A percentile compares a stretch with the other conserved stretches of the same genome.
These are phyloP conservation scores for Thermochaetoides thermophila DNA, from an alignment of 495 filamentous ascomycete species.

Conservation along the genomic window DNA sequence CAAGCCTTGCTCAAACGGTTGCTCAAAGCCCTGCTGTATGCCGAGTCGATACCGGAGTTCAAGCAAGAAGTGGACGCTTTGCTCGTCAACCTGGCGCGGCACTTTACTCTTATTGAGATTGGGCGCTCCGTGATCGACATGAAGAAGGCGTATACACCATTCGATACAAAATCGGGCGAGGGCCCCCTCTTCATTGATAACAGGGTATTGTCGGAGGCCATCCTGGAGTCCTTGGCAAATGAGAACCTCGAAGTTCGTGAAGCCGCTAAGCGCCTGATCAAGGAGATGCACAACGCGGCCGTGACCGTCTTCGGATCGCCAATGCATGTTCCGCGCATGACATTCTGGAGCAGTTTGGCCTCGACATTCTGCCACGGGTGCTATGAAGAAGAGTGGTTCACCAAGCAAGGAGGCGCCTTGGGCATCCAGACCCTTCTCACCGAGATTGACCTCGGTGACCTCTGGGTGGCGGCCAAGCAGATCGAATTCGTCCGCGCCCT, in stretches of 20 bases:
- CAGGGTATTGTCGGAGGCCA: conserved; percentile 71
- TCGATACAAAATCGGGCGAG: conserved; percentile 73
- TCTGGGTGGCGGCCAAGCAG: conserved; percentile 68
- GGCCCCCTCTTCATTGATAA: conserved; percentile 75
- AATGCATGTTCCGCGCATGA: conserved; percentile 51
- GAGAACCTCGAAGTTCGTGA: conserved; percentile 68
- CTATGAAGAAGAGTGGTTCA: conserved; percentile 94
- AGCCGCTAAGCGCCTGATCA: conserved; percentile 62
- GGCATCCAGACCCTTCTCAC: conserved; percentile 76
- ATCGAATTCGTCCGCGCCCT: conserved; percentile 73
- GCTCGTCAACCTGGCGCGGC: conserved; percentile 64
- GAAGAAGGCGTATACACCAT: conserved; percentile 56
- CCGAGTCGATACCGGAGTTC: conserved; percentile 68
- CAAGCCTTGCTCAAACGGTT: conserved; percentile 70
- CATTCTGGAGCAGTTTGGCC: conserved; percentile 69
- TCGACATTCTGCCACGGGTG: conserved; percentile 84
- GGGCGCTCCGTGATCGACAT: conserved; percentile 62
- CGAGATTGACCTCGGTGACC: conserved; percentile 64
- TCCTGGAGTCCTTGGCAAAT: conserved; percentile 75
- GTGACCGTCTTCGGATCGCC: conserved; percentile 62
- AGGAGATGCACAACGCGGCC: conserved; percentile 63
- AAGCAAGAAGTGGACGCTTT: conserved; percentile 55
- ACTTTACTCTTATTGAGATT: conserved; percentile 86
- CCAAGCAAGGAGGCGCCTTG: conserved; percentile 78
- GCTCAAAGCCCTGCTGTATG: conserved; percentile 76